Conservation (phyloP, 1,139 yeast genomes). For the Taiozyma onychis region DNA sequence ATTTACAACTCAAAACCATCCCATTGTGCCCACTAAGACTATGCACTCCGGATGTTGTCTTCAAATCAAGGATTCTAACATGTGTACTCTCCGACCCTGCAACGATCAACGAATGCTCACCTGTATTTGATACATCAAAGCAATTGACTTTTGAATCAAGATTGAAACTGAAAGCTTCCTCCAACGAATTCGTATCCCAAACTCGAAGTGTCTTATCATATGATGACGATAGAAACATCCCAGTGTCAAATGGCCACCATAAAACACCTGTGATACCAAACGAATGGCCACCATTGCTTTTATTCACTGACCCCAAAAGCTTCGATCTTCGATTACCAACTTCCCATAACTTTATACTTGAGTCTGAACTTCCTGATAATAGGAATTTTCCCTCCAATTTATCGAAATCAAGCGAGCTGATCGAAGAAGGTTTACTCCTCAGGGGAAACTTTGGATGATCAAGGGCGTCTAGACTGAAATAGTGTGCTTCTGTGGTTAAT, state of each 20-base stretch:
- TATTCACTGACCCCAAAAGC: constrained; percentile 22
- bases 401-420: constrained; percentile 67
- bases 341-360: constrained; percentile 59
- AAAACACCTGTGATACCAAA: constrained; percentile 69
- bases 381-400: constrained; percentile 41
- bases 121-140: constrained; percentile 37
- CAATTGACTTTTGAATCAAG: constrained; percentile 45
- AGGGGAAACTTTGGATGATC: constrained; percentile 25
- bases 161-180: constrained; percentile 61
- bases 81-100: constrained; percentile 68
- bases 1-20: constrained; percentile 57
- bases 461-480: constrained; percentile 28
- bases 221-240: constrained; percentile 78
- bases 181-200: constrained; percentile 71
- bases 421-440: constrained; percentile 41
- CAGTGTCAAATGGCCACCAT: constrained; percentile 92
- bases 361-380: constrained; percentile 75
- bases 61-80: constrained; percentile 64
- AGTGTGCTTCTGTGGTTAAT: constrained; percentile 34
- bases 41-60: constrained; percentile 67
- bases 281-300: constrained; percentile 38
- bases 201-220: constrained; percentile 73
- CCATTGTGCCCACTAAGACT: constrained; percentile 62
- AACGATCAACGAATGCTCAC: constrained; percentile 54
- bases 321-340: constrained; percentile 18